Conservation (phyloP, 495 filamentous ascomycete genomes). For the Aspergillus incahuasiensis region DNA sequence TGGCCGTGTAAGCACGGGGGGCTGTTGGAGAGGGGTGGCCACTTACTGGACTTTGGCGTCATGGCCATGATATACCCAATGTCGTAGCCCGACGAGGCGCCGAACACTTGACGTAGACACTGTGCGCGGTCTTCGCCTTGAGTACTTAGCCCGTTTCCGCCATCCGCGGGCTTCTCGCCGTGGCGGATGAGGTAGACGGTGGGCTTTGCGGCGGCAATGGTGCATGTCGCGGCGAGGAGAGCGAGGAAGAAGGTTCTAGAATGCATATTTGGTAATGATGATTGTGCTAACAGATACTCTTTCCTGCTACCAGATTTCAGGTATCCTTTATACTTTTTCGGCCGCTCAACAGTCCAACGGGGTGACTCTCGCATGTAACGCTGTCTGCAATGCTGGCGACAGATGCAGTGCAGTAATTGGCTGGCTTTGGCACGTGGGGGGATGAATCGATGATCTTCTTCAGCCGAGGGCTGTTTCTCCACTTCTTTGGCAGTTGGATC, state of each 20-base stretch:
- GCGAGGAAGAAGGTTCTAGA: constrained; percentile 10
- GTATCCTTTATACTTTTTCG: background rate
- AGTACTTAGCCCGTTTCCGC: constrained; percentile 35
- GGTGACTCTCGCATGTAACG: background rate
- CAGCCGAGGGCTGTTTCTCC: background rate
- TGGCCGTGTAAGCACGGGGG: constrained; percentile 10
- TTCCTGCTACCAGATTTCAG: too few relatives aligned
- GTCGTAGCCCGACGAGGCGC: constrained; percentile 39
- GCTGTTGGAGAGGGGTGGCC: background rate
- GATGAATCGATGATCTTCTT: background rate
- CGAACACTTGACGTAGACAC: constrained; percentile 47
- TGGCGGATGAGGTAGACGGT: constrained; percentile 55
- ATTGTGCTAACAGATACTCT: too few relatives aligned
- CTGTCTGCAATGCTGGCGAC: background rate
- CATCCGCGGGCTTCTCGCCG: constrained; percentile 50
- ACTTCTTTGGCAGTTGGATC: background rate
- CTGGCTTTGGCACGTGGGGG: background rate
- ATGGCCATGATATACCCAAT: constrained; percentile 52
- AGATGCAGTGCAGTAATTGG: background rate
- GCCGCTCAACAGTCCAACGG: background rate
- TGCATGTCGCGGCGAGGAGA: constrained; percentile 19
- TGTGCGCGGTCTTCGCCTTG: constrained; percentile 47
- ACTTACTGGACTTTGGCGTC: constrained; percentile 40
- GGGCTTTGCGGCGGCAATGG: constrained; percentile 20
- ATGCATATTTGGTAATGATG: background rate